Percentiles rank a stretch among this genome's conserved stretches.
These are phyloP conservation scores for Stephania cephalantha DNA, from an alignment of 164 flowering plant species.

Conservation along the genomic window DNA sequence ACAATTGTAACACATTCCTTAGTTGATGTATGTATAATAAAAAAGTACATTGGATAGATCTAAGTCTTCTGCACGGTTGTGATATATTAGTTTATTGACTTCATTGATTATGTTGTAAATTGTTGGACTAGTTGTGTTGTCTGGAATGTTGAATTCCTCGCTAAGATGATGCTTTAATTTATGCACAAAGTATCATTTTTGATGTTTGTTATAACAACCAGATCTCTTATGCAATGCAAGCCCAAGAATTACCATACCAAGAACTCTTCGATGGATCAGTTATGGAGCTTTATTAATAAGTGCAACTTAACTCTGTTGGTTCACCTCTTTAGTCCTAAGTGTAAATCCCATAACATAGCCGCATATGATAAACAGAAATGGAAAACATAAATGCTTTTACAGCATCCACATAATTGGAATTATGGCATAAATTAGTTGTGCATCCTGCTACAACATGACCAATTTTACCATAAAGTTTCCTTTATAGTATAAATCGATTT, in stretches of 20 bases:
- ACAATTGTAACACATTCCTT: no score
- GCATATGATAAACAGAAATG: slow-evolving; percentile 59
- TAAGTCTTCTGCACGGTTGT: no score
- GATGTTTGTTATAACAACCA: neutral
- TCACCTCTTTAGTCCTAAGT: slow-evolving; percentile 80
- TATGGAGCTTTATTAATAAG: slow-evolving; percentile 73
- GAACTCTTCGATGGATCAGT: slow-evolving; percentile 75
- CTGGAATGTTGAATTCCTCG: neutral
- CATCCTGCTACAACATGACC: no score
- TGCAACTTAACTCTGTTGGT: slow-evolving; percentile 66
- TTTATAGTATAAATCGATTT: no score
- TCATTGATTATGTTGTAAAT: no score
- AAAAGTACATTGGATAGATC: no score
- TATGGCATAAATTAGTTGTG: no score
- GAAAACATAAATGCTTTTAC: neutral
- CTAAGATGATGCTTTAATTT: neutral
- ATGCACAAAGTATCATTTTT: neutral
- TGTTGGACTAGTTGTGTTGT: no score
- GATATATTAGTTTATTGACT: no score
- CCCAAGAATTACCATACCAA: slow-evolving; percentile 69
- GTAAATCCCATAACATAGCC: slow-evolving; percentile 93
- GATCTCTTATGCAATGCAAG: slow-evolving; percentile 40
- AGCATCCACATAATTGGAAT: no score
- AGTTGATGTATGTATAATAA: no score
- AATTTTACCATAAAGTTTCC: no score